A percentile compares a stretch with the other conserved stretches of the same genome.
These are phyloP conservation scores for Globisporangium polare DNA, from an alignment of 352 stramenopile genomes.

Conservation along the genomic window DNA sequence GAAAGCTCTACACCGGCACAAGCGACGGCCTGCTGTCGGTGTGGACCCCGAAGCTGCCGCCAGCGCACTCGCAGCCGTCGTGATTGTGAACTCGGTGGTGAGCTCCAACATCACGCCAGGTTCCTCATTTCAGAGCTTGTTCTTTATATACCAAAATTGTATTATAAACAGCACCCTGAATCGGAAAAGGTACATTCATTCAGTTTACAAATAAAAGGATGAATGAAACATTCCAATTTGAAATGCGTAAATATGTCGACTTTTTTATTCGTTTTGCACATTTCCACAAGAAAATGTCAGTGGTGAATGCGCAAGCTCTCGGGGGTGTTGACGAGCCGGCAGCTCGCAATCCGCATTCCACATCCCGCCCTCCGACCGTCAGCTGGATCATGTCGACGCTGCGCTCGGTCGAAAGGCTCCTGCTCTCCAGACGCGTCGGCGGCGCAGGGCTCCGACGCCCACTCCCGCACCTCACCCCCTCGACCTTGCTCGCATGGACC, in stretches of 20 bases:
- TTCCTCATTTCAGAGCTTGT: background rate
- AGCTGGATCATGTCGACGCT: constrained; percentile 1
- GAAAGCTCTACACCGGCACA: constrained; percentile 59
- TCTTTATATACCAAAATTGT: too few relatives aligned
- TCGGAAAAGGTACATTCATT: too few relatives aligned
- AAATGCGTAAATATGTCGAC: too few relatives aligned
- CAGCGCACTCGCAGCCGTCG: constrained; percentile 12
- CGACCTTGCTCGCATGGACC: background rate
- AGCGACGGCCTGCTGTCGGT: constrained; percentile 44
- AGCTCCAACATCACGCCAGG: background rate
- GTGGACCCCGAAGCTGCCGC: constrained; percentile 30
- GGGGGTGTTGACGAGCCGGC: background rate
- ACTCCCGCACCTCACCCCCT: background rate
- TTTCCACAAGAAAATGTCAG: background rate
- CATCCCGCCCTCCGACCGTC: background rate
- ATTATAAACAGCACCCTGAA: too few relatives aligned
- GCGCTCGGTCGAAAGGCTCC: constrained; percentile 1
- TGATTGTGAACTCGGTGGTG: background rate
- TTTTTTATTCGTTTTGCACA: too few relatives aligned
- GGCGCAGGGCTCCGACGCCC: background rate
- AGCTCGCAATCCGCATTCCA: background rate
- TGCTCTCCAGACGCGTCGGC: background rate
- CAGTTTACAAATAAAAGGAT: too few relatives aligned
- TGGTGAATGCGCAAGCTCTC: constrained; percentile 1
- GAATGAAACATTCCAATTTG: too few relatives aligned